phyloP scores from a whole-genome alignment of 331 rosid genomes.

The Acacia pycnantha region DNA sequence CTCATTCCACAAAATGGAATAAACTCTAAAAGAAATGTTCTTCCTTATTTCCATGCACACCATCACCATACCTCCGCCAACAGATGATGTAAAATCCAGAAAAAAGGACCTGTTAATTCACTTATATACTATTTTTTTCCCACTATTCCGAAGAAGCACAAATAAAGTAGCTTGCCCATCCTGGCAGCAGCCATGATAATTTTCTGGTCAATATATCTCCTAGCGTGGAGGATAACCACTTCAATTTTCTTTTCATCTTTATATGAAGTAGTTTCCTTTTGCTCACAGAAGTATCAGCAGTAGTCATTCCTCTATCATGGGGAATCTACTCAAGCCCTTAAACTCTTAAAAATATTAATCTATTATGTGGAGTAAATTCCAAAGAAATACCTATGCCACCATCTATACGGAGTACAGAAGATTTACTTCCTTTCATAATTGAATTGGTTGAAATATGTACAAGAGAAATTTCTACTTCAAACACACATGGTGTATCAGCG shows the following conservation, averaged over 20 bases:
- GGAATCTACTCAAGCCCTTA: slow-evolving; percentile 3
- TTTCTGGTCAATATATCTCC: neutral
- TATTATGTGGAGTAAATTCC: neutral
- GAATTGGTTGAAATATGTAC: neutral
- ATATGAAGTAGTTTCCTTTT: neutral
- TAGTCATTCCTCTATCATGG: neutral
- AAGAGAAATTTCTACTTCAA: neutral
- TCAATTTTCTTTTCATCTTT: neutral
- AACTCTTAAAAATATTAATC: neutral
- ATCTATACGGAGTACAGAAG: neutral
- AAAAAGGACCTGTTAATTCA: neutral
- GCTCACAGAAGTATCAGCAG: neutral
- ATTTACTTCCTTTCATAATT: slow-evolving; percentile 7
- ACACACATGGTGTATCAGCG: neutral
- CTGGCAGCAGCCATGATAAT: neutral
- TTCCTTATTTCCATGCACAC: neutral
- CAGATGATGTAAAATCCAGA: neutral
- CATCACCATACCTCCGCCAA: neutral
- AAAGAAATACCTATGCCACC: neutral
- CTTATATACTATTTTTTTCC: neutral
- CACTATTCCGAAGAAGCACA: neutral
- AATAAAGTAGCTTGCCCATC: neutral
- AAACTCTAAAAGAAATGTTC: neutral
- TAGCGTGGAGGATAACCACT: neutral
- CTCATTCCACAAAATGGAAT: neutral